Evolutionary conservation across 371 early-diverging fungal genomes (phyloP).

Genomic region (Zychaea mexicana): DNA sequence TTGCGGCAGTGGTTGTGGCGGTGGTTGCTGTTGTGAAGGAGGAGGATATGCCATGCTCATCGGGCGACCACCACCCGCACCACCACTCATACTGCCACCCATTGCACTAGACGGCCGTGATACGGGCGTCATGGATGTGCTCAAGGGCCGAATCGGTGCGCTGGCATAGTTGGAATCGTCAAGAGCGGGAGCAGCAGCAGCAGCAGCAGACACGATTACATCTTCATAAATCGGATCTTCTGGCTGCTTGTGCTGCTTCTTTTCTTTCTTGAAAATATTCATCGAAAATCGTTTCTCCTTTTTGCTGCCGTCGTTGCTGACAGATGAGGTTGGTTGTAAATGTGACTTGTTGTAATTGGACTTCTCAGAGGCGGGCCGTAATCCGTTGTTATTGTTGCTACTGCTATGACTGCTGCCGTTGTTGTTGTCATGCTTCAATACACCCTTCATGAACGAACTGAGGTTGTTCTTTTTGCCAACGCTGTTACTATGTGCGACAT

Average conservation of each 20-base stretch:
- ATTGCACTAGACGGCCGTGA: constrained; percentile 2
- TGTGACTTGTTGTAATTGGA: background rate
- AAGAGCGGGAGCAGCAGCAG: background rate
- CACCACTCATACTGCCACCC: too few species aligned
- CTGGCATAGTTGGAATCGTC: background rate
- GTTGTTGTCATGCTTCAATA: constrained; percentile 14
- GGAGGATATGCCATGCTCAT: constrained; percentile 5
- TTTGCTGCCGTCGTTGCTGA: constrained; percentile 1
- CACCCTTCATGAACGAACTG: constrained; percentile 25
- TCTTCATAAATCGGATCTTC: constrained; percentile 10
- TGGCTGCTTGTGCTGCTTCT: constrained; percentile 19
- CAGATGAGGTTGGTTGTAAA: background rate
- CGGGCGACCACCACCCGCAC: constrained; percentile 5
- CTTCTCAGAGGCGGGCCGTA: background rate
- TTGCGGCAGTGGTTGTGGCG: background rate
- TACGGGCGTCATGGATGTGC: background rate
- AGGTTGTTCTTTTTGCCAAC: constrained; percentile 18
- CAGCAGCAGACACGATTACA: background rate
- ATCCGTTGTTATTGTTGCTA: background rate
- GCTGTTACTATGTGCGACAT: background rate
- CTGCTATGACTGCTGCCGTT: background rate
- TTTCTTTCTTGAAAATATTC: constrained; percentile 27
- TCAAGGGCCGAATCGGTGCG: constrained; percentile 3
- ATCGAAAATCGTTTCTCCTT: constrained; percentile 22
- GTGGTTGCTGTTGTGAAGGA: background rate